phyloP scores from a whole-genome alignment of 495 filamentous ascomycete genomes.

The Achaetomiella virescens region DNA sequence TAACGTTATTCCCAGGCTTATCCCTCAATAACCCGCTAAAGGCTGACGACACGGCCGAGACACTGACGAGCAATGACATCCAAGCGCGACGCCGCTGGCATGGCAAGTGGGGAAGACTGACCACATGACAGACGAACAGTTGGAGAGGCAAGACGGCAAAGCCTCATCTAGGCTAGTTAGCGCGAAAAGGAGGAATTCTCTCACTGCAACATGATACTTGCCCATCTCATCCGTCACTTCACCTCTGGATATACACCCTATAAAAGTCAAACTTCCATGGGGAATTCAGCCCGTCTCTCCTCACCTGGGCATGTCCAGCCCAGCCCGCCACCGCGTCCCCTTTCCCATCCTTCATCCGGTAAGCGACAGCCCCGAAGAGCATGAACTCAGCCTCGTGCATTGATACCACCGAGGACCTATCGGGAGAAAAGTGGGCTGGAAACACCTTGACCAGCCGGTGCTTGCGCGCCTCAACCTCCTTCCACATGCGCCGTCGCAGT shows the following conservation, averaged over 20 bases:
- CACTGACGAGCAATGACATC: neutral
- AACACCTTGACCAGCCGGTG: constrained; percentile 32
- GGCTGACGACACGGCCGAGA: neutral
- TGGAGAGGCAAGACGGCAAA: neutral
- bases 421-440: constrained; percentile 20
- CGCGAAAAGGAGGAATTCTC: neutral
- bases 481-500: constrained; percentile 24
- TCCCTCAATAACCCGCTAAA: neutral
- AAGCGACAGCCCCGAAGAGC: constrained; percentile 27
- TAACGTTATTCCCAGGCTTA: neutral
- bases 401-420: neutral
- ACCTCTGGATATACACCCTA: constrained; percentile 25
- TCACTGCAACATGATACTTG: too few relatives aligned
- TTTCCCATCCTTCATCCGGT: constrained; percentile 14
- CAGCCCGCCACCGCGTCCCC: constrained; percentile 13
- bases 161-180: neutral
- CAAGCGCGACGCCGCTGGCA: neutral
- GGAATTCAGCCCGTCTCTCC: constrained; percentile 10
- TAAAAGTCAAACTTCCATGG: constrained; percentile 23
- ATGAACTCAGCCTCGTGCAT: constrained; percentile 27
- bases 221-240: neutral
- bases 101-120: neutral
- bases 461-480: constrained; percentile 22
- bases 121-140: constrained; percentile 6
- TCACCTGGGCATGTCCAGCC: constrained; percentile 20